These are phyloP conservation scores for Plasmodium coatneyi DNA, from an alignment of 169 alveolate genomes.

Conservation along the genomic window DNA sequence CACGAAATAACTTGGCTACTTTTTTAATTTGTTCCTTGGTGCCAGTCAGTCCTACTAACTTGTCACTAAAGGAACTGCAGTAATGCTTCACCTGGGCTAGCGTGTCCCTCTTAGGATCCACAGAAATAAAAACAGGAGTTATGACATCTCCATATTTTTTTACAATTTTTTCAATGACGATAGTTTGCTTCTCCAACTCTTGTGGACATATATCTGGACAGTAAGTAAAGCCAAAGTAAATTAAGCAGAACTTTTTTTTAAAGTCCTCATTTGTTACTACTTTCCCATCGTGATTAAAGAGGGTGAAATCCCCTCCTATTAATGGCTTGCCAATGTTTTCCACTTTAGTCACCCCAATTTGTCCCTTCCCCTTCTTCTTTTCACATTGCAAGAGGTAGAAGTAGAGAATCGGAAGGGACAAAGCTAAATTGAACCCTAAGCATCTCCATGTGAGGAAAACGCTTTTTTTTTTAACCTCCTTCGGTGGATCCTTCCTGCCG, in stretches of 20 bases:
- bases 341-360: constrained; percentile 21
- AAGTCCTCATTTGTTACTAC: constrained; percentile 75
- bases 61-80: constrained; percentile 79
- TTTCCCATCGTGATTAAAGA: constrained; percentile 81
- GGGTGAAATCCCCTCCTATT: constrained; percentile 89
- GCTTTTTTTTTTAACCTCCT: constrained; percentile 8
- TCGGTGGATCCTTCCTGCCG: not conserved
- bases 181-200: constrained; percentile 89
- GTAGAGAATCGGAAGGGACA: constrained; percentile 31
- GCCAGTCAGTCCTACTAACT: constrained; percentile 84
- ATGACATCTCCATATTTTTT: constrained; percentile 80
- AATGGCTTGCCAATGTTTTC: constrained; percentile 85
- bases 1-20: constrained; percentile 83
- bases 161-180: constrained; percentile 80
- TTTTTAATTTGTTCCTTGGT: constrained; percentile 79
- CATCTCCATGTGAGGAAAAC: constrained; percentile 73
- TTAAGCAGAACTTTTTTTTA: constrained; percentile 73
- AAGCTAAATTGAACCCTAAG: constrained; percentile 43
- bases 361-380: constrained; percentile 9
- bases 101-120: constrained; percentile 84
- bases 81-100: constrained; percentile 77
- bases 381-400: constrained; percentile 38
- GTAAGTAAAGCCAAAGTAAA: constrained; percentile 87
- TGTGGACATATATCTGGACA: constrained; percentile 94
- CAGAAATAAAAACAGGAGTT: constrained; percentile 84